phyloP scores from a whole-genome alignment of 805 yeast genomes.

The Yarrowia hollandica region DNA sequence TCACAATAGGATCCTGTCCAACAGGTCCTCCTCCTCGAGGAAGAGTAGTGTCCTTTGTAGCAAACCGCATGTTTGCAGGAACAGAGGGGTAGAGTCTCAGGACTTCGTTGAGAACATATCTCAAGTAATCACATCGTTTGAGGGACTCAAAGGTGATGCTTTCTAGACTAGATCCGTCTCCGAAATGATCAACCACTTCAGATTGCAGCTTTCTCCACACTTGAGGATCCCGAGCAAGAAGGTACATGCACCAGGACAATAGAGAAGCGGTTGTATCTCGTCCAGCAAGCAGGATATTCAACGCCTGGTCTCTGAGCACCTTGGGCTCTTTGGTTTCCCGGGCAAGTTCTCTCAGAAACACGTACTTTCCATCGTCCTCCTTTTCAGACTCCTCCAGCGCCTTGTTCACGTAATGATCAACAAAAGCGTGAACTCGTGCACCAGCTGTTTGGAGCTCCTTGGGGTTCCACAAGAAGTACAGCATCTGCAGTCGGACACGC shows the following conservation, averaged over 20 bases:
- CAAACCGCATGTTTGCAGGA: conserved; percentile 50
- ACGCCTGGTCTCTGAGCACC: conserved; percentile 51
- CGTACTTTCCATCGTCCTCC: conserved; percentile 44
- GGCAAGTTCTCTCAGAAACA: conserved; percentile 51
- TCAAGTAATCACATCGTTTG: conserved; percentile 50
- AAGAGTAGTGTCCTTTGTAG: conserved; percentile 49
- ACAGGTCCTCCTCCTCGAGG: conserved; percentile 55
- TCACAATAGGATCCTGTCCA: conserved; percentile 43
- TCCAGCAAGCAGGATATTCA: conserved; percentile 56
- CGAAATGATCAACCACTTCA: conserved; percentile 44
- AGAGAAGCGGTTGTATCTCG: conserved; percentile 57
- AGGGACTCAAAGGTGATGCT: conserved; percentile 48
- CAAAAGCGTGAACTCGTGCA: conserved; percentile 40
- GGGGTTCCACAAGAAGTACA: conserved; percentile 33
- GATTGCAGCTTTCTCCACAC: conserved; percentile 43
- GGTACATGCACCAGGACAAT: conserved; percentile 48
- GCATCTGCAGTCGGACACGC: conserved; percentile 33
- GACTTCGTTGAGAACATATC: conserved; percentile 50
- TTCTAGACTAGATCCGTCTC: conserved; percentile 38
- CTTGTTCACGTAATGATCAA: conserved; percentile 45
- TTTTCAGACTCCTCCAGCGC: conserved; percentile 39
- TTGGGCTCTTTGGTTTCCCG: conserved; percentile 51
- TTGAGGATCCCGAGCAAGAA: conserved; percentile 46
- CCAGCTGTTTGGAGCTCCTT: conserved; percentile 42
- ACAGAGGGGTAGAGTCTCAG: conserved; percentile 55